Base-by-base conservation (phyloP, 768 basidiomycete genomes). In the Mycena galericulata region DNA sequence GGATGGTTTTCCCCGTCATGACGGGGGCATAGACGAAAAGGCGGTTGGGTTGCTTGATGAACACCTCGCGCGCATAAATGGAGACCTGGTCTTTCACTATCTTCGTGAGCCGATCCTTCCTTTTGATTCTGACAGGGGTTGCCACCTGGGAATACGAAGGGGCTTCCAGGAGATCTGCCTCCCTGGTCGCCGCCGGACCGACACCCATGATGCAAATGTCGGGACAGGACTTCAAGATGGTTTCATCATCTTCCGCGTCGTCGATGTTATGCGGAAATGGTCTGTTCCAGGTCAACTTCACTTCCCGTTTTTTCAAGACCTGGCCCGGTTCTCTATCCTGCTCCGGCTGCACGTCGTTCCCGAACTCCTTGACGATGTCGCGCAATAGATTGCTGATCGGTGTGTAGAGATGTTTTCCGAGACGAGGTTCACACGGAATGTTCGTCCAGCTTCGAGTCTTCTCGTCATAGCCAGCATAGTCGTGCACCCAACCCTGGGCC, bases 31-130 rank as follows among this genome's bases (percentile, higher is more conserved):
- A 75, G 0, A 75, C 74, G 29, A 64, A 73, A 24, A 20, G 45
- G 14, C 76, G 73, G 47, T 74, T 74, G 3, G 55, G 60, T 40
- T 77, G 76, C 27, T 62, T 41, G 10, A 71, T 51, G 43, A 77
- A 72, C 29, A 58, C 45, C 14, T 57, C 69, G 71, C 69, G 59
- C 12, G 67, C 73, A 53, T 75, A 75, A 5, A 72, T 45, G 6
- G 68, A 56, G 17, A 73, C 12, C 56, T 75, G 75, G 4, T 62
- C 51, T 27, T 51, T 45, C 3, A 62, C 34, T 34, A 62, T 49
- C 15, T 30, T 14, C 15, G 30, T n/a, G 15, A 47, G 27, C 22
- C 45, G 56, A 2, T 41, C 56, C 14, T 66, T 57, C 2, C 18
- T 20, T 18, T 68, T 71, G 59, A 72, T 57, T 24, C 74, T 70